A percentile compares a stretch with the other conserved stretches of the same genome.
These are phyloP conservation scores for Tulasnella sp. DNA, from an alignment of 768 basidiomycete genomes.

Conservation along the genomic window DNA sequence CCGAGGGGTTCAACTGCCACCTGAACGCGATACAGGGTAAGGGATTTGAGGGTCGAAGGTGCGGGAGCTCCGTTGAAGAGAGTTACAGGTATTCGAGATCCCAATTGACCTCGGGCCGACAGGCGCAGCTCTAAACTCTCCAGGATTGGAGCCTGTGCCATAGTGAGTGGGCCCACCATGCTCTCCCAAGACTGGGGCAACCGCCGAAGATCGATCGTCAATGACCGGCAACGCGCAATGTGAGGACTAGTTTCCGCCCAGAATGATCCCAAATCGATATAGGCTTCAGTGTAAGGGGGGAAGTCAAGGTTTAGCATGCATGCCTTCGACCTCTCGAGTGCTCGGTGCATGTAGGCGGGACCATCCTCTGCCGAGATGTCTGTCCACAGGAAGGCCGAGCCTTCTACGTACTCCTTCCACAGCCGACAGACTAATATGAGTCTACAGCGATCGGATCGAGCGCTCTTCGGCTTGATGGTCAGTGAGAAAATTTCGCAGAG, in stretches of 20 bases:
- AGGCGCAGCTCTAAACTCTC: background rate
- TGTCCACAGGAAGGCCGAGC: background rate
- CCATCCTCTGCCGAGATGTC: background rate
- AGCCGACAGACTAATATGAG: background rate
- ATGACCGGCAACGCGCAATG: background rate
- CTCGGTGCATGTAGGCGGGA: background rate
- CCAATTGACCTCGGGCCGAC: no score
- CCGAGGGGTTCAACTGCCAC: background rate
- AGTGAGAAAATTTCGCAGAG: background rate
- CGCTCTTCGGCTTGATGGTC: no score
- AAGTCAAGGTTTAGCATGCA: background rate
- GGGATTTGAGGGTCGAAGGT: background rate
- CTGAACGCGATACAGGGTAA: background rate
- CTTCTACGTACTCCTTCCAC: background rate
- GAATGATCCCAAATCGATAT: background rate
- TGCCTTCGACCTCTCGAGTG: background rate
- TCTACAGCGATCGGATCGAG: background rate
- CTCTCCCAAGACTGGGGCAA: background rate
- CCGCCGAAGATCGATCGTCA: background rate
- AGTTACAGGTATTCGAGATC: background rate
- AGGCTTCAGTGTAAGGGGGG: background rate
- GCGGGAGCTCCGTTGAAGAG: background rate
- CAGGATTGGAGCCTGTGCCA: background rate
- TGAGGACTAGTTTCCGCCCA: background rate
- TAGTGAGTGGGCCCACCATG: background rate